Evolutionary conservation across 768 basidiomycete genomes (phyloP).

Genomic region (Lyophyllum shimeji): DNA sequence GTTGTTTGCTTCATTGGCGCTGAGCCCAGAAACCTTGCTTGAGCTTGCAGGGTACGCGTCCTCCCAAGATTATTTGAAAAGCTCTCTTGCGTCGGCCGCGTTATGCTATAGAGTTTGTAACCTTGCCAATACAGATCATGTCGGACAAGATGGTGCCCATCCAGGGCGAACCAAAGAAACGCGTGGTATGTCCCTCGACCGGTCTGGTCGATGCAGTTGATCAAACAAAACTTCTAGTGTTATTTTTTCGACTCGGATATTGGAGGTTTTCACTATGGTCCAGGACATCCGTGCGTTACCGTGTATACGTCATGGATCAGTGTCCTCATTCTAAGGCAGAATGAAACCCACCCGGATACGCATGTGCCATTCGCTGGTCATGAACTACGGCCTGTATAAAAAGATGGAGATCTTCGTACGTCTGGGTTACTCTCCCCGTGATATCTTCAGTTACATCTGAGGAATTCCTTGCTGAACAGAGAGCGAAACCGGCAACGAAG

Average conservation of each 20-base stretch:
- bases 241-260: constrained; percentile 99
- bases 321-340: constrained; percentile 36
- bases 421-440: constrained; percentile 13
- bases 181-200: constrained; percentile 65
- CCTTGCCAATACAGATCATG: constrained; percentile 24
- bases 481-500: constrained; percentile 98
- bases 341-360: constrained; percentile 99
- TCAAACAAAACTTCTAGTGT: constrained; percentile 52
- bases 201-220: constrained; percentile 2
- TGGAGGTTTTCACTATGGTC: constrained; percentile 99
- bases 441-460: background rate
- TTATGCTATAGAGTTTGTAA: constrained; percentile 11
- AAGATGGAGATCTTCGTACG: constrained; percentile 99
- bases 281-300: constrained; percentile 75
- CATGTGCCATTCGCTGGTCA: constrained; percentile 99
- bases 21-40: too few relatives aligned
- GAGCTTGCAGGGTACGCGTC: too few relatives aligned
- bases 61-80: background rate
- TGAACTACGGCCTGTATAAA: constrained; percentile 99
- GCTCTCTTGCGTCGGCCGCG: background rate
- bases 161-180: constrained; percentile 80
- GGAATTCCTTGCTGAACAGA: constrained; percentile 41
- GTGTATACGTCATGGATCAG: constrained; percentile 10
- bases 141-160: constrained; percentile 59
- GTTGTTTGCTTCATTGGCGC: too few relatives aligned